A percentile compares a stretch with the other conserved stretches of the same genome.
phyloP scores from a whole-genome alignment of 2,329 filamentous ascomycete genomes.

The Pyrenophora tritici-repentis region DNA sequence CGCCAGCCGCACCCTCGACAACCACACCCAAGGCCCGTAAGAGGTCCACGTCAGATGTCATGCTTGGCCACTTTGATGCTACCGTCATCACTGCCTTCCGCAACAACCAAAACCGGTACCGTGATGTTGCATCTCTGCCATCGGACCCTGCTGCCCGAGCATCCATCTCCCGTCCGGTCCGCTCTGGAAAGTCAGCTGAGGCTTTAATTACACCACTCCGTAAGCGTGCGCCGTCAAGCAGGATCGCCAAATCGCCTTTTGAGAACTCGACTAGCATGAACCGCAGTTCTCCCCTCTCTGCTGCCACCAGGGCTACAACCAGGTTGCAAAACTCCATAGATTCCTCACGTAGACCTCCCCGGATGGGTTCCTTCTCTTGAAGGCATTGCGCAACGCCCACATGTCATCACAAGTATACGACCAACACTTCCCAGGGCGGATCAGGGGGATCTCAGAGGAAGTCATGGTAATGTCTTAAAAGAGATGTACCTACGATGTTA shows the following conservation, averaged over 20 bases:
- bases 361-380: conserved; percentile 45
- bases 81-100: conserved; percentile 52
- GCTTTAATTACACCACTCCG: conserved; percentile 47
- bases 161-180: conserved; percentile 44
- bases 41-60: conserved; percentile 41
- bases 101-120: conserved; percentile 47
- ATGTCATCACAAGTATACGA: not conserved
- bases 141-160: conserved; percentile 44
- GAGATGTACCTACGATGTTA: conserved; percentile 37
- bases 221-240: conserved; percentile 41
- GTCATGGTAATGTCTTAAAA: conserved; percentile 15
- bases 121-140: conserved; percentile 45
- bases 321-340: conserved; percentile 37
- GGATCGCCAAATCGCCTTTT: conserved; percentile 30
- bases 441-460: conserved; percentile 23
- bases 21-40: conserved; percentile 34
- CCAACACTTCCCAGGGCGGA: conserved; percentile 4
- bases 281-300: conserved; percentile 36
- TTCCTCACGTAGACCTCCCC: conserved; percentile 33
- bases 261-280: conserved; percentile 20
- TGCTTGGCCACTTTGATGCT: conserved; percentile 55
- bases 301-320: conserved; percentile 35
- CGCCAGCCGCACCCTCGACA: conserved; percentile 33
- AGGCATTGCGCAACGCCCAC: not conserved
- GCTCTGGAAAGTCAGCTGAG: conserved; percentile 47